These are phyloP conservation scores for Pyrenophora graminea DNA, from an alignment of 2,329 filamentous ascomycete genomes.

Conservation along the genomic window DNA sequence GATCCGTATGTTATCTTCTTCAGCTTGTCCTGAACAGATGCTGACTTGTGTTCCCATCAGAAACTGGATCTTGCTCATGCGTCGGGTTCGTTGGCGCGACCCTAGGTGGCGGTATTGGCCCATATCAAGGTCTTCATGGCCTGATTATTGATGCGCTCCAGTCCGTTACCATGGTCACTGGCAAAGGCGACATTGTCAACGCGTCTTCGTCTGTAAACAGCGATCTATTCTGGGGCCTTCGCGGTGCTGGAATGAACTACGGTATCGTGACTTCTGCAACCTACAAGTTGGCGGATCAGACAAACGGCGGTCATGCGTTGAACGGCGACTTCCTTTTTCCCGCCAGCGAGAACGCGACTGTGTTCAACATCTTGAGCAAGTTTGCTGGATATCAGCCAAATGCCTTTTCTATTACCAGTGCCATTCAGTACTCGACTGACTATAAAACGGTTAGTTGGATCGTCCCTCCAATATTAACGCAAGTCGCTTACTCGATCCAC, in stretches of 20 bases:
- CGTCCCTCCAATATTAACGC: no score
- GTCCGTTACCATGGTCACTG: conserved; percentile 2
- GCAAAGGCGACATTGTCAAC: neutral
- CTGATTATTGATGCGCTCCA: conserved; percentile 3
- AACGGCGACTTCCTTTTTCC: conserved; percentile 1
- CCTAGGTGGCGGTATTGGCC: conserved; percentile 12
- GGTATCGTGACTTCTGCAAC: conserved; percentile 4
- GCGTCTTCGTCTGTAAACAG: neutral
- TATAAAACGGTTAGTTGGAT: neutral
- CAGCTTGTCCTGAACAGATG: neutral
- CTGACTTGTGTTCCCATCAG: neutral
- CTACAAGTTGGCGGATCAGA: neutral
- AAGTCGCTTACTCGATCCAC: neutral
- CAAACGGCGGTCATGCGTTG: neutral
- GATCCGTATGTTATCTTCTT: neutral
- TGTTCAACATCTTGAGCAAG: neutral
- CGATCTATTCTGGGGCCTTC: conserved; percentile 4
- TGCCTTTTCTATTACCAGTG: neutral
- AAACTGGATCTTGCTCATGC: neutral
- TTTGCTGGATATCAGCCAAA: neutral
- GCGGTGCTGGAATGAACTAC: conserved; percentile 4
- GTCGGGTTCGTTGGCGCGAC: conserved; percentile 10
- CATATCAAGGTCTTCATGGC: conserved; percentile 2
- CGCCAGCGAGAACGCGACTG: neutral
- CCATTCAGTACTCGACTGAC: neutral